Conservation (phyloP, 768 basidiomycete species). For the Pleurotus citrinopileatus region DNA sequence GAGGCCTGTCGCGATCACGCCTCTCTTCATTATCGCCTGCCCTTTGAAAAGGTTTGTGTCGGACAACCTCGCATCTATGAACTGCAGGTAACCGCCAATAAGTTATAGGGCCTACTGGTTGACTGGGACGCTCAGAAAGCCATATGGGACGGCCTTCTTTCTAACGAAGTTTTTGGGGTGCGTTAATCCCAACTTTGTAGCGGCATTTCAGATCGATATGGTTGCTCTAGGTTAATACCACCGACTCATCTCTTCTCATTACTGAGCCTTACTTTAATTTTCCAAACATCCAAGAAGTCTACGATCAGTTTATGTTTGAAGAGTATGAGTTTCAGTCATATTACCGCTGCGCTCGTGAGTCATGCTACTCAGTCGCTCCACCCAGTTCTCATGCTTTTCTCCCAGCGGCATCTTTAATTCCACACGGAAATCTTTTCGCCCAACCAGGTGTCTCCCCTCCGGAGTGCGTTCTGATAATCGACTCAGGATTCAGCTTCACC, state of each 20-base stretch:
- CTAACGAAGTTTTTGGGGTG: conserved; percentile 66
- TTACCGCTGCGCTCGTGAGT: conserved; percentile 77
- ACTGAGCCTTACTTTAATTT: conserved; percentile 96
- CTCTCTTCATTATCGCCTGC: conserved; percentile 76
- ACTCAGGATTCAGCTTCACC: conserved; percentile 93
- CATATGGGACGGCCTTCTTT: conserved; percentile 90
- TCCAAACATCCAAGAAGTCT: conserved; percentile 86
- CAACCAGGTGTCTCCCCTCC: conserved; percentile 47
- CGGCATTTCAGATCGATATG: neutral
- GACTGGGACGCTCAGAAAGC: conserved; percentile 97
- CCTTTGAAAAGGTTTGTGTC: conserved; percentile 78
- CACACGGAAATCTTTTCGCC: conserved; percentile 70
- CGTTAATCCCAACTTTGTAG: conserved; percentile 18
- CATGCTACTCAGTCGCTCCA: neutral
- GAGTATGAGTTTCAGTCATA: conserved; percentile 93
- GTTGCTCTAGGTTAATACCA: conserved; percentile 61
- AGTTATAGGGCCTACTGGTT: conserved; percentile 76
- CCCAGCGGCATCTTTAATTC: conserved; percentile 77
- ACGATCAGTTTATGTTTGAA: conserved; percentile 95
- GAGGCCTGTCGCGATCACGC: conserved; percentile 75
- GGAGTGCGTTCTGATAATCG: conserved; percentile 80
- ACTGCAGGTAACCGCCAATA: conserved; percentile 9
- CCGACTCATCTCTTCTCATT: conserved; percentile 72
- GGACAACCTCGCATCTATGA: conserved; percentile 6
- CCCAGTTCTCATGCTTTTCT: conserved; percentile 16